These are phyloP conservation scores for Aspergillus diversus DNA, from an alignment of 495 filamentous ascomycete species.

Conservation along the genomic window DNA sequence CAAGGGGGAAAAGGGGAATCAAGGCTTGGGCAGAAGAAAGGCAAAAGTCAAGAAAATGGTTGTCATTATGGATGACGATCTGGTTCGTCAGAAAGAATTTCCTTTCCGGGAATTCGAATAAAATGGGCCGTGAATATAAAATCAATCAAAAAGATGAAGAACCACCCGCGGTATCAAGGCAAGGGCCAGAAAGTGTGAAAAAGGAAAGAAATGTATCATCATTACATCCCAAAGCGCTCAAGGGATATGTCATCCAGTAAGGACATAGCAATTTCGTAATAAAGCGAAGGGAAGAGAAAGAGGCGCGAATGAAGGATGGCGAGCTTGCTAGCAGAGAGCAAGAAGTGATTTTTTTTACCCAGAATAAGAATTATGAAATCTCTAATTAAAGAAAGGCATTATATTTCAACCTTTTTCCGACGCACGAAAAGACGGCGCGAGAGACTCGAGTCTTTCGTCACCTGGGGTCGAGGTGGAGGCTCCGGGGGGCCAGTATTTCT, in stretches of 20 bases:
- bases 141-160: not conserved
- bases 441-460: slow-evolving; percentile 35
- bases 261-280: slow-evolving; percentile 26
- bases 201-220: slow-evolving; percentile 36
- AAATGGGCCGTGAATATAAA: no score
- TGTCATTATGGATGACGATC: slow-evolving; percentile 7
- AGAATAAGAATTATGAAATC: slow-evolving; percentile 9
- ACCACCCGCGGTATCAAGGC: not conserved
- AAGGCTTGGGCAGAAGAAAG: slow-evolving; percentile 12
- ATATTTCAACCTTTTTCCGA: slow-evolving; percentile 48
- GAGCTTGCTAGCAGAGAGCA: not conserved
- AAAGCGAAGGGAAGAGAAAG: slow-evolving; percentile 8
- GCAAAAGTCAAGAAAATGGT: slow-evolving; percentile 26
- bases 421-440: slow-evolving; percentile 47
- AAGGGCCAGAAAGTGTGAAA: slow-evolving; percentile 8
- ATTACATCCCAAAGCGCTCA: slow-evolving; percentile 39
- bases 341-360: not conserved
- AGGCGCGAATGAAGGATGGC: slow-evolving; percentile 10
- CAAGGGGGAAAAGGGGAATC: slow-evolving; percentile 1
- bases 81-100: not conserved
- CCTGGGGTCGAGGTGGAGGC: slow-evolving; percentile 27
- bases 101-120: not conserved
- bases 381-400: slow-evolving; percentile 11
- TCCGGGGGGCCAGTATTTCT: slow-evolving; percentile 74
- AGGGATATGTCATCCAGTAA: slow-evolving; percentile 35